Base-by-base conservation (phyloP, 2,329 filamentous ascomycete genomes). In the Madurella mycetomatis region DNA sequence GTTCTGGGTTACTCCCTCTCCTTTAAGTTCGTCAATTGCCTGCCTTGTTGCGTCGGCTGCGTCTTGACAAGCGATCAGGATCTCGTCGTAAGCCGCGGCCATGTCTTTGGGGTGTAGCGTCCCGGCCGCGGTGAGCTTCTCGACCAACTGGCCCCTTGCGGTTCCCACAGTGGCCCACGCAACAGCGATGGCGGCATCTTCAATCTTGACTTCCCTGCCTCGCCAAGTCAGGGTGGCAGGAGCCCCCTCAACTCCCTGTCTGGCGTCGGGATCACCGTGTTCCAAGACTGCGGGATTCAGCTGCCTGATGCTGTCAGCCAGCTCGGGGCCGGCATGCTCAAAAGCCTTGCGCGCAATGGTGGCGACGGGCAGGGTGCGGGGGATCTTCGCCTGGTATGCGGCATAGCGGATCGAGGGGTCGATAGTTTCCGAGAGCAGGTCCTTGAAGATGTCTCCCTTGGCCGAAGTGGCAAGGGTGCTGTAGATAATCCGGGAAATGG, bases 341-440 rank as follows among this genome's bases (percentile, higher is more conserved):
- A 97, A 96, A 57, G 86, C 85, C 61, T 87, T 86, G 62, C 85
- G 85, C 2, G 90, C 88, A 60, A 97, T 88, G 8, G 84, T 82
- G 0, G 87, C 80, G 47, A 96, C 86, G 2, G 92, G 86, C 51
- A 91, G 82, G 2, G 91, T 96, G 42, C 94, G 85, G 0, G 92
- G 88, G 32, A 95, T 82, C 68, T 92, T 88, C 68, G 91, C 80
- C 70, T 96, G 91, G 69, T 97, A 97, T 16, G 94, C 91, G 37
- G 92, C 92, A 70, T 95, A 97, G 59, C 92, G 86, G 65, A 99
- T 89, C 58, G 91, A 95, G 1, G 92, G 92, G 68, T 99, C 94
- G 58, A 96, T 86, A 4, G 88, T 95, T 64, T 88, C 86, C 46
- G 87, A 84, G 54, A 99, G 75, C 19, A 96, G 79, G 57, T 97